Evolutionary conservation across 1,284 basidiomycete genomes (phyloP).

Genomic region (Porogramme epimiltina): DNA sequence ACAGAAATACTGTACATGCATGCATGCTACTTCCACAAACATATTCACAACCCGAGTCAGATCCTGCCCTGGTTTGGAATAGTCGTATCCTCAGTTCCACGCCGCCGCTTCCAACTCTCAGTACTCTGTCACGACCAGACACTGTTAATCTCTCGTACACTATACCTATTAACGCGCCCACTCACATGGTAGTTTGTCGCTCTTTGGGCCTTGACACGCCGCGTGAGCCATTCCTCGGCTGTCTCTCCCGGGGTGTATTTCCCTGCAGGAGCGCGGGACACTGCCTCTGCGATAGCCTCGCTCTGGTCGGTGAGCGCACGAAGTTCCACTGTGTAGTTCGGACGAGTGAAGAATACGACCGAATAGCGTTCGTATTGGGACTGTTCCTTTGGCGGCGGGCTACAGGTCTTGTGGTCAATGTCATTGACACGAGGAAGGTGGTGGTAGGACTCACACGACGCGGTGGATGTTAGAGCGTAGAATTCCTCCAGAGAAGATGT

Average conservation of each 20-base stretch:
- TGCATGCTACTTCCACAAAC: too few relatives aligned
- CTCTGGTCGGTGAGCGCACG: slow-evolving; percentile 25
- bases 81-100: slow-evolving; percentile 4
- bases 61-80: not conserved
- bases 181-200: slow-evolving; percentile 27
- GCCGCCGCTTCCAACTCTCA: slow-evolving; percentile 21
- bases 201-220: slow-evolving; percentile 28
- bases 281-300: slow-evolving; percentile 25
- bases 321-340: slow-evolving; percentile 30
- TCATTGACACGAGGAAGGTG: too few relatives aligned
- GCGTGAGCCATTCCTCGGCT: slow-evolving; percentile 29
- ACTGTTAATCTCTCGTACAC: too few relatives aligned
- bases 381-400: slow-evolving; percentile 33
- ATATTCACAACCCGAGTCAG: not conserved
- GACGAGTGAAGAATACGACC: slow-evolving; percentile 13
- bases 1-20: too few relatives aligned
- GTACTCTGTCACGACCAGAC: slow-evolving; percentile 17
- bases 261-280: slow-evolving; percentile 13
- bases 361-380: slow-evolving; percentile 32
- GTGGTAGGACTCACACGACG: slow-evolving; percentile 23
- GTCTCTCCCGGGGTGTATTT: slow-evolving; percentile 22
- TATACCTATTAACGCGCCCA: too few relatives aligned
- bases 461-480: slow-evolving; percentile 36
- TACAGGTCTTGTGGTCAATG: slow-evolving; percentile 1
- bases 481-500: slow-evolving; percentile 38